Evolutionary conservation across 805 yeast genomes (phyloP).

Genomic region (Nakazawaea molendinolei): DNA sequence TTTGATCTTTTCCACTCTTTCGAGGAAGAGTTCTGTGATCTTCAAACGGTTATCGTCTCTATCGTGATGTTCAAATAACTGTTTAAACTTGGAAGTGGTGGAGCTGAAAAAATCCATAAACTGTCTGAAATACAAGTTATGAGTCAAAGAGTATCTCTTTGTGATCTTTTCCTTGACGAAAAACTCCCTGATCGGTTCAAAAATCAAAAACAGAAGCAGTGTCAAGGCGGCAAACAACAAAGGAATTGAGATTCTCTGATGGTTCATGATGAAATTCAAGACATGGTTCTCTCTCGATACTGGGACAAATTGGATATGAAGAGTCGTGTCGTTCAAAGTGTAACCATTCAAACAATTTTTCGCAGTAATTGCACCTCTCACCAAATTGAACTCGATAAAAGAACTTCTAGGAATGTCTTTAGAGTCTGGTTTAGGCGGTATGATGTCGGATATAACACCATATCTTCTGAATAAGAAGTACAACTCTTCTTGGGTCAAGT

Average conservation of each 20-base stretch:
- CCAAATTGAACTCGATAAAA: conserved; percentile 44
- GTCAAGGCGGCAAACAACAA: conserved; percentile 71
- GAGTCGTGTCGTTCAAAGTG: conserved; percentile 49
- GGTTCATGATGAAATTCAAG: conserved; percentile 56
- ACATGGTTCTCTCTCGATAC: conserved; percentile 45
- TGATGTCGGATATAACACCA: conserved; percentile 74
- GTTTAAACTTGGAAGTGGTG: conserved; percentile 16
- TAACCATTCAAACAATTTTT: conserved; percentile 87
- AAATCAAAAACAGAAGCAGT: conserved; percentile 73
- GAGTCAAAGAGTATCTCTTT: conserved; percentile 46
- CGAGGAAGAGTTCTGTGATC: conserved; percentile 53
- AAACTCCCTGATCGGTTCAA: conserved; percentile 88
- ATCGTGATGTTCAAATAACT: background rate
- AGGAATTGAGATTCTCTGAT: conserved; percentile 81
- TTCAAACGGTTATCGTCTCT: background rate
- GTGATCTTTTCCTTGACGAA: conserved; percentile 70
- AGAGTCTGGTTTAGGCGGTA: conserved; percentile 42
- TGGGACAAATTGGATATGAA: conserved; percentile 72
- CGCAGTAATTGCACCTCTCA: conserved; percentile 75
- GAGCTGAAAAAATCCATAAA: conserved; percentile 24
- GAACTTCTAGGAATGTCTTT: conserved; percentile 46
- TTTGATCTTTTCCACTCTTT: conserved; percentile 59
- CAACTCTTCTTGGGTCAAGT: conserved; percentile 68
- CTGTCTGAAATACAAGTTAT: conserved; percentile 28
- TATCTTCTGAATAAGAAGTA: conserved; percentile 81